A percentile compares a stretch with the other conserved stretches of the same genome.
These are phyloP conservation scores for Gossypium thurberi DNA, from an alignment of 345 rosid genomes.

Conservation along the genomic window DNA sequence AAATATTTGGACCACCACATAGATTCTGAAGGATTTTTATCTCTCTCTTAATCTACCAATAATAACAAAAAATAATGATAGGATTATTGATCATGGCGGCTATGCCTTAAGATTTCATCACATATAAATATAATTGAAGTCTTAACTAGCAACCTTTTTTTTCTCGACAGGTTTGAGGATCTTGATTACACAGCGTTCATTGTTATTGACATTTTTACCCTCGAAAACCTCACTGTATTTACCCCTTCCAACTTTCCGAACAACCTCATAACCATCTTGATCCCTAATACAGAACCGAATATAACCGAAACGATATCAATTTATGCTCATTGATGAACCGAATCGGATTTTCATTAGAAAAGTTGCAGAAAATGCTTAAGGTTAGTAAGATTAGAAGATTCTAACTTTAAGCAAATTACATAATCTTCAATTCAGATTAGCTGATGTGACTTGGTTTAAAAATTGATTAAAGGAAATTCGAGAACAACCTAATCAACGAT, in stretches of 20 bases:
- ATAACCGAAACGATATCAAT: not conserved
- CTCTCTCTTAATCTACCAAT: constrained; percentile 67
- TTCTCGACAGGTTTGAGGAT: constrained; percentile 88
- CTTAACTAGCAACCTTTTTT: constrained; percentile 48
- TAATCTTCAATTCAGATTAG: not conserved
- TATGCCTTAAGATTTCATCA: not conserved
- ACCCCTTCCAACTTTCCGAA: constrained; percentile 76
- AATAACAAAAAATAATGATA: not conserved
- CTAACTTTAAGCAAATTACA: not conserved
- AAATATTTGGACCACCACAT: constrained; percentile 64
- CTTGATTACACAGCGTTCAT: constrained; percentile 67
- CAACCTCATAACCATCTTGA: constrained; percentile 83
- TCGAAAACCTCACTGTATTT: constrained; percentile 81
- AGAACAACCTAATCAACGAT: not conserved
- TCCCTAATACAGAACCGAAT: constrained; percentile 33
- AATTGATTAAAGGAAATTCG: not conserved
- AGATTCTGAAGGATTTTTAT: constrained; percentile 78
- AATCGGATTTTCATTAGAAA: not conserved
- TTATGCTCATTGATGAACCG: not conserved
- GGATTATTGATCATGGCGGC: not conserved
- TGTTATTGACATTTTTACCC: constrained; percentile 60
- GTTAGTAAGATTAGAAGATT: not conserved
- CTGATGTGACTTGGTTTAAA: not conserved
- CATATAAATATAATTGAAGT: not conserved
- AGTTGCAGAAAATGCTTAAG: not conserved